Conservation (phyloP, 1,284 basidiomycete species). For the Sanghuangporus weigelae region DNA sequence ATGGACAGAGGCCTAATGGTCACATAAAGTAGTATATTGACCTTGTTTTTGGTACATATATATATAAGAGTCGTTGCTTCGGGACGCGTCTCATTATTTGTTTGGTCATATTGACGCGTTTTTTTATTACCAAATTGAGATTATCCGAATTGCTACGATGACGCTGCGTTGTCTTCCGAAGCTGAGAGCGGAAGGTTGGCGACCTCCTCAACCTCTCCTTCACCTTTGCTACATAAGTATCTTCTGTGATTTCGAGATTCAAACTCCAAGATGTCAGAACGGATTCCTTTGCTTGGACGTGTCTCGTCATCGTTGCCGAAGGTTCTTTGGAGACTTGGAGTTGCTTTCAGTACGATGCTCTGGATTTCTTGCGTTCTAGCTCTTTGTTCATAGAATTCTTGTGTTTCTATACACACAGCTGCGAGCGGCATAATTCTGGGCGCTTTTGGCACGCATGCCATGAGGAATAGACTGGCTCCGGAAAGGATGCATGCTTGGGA, state of each 20-base stretch:
- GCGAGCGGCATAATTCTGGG: constrained; percentile 56
- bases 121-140: neutral
- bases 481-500: constrained; percentile 56
- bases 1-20: too few species aligned
- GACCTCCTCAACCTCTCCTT: too few species aligned
- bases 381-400: neutral
- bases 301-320: neutral
- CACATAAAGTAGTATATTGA: neutral
- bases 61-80: too few species aligned
- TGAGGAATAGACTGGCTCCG: constrained; percentile 42
- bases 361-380: neutral
- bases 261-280: constrained; percentile 5
- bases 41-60: neutral
- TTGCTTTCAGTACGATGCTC: constrained; percentile 9
- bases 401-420: constrained; percentile 30
- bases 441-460: constrained; percentile 67
- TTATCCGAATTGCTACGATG: neutral
- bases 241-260: too few species aligned
- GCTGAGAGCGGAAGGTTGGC: too few species aligned
- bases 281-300: constrained; percentile 4
- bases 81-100: neutral
- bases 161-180: neutral
- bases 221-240: too few species aligned
- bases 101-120: neutral
- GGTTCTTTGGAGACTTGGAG: constrained; percentile 7